Evolutionary conservation across 2,329 filamentous ascomycete genomes (phyloP).

Genomic region (Claviceps digitariae): DNA sequence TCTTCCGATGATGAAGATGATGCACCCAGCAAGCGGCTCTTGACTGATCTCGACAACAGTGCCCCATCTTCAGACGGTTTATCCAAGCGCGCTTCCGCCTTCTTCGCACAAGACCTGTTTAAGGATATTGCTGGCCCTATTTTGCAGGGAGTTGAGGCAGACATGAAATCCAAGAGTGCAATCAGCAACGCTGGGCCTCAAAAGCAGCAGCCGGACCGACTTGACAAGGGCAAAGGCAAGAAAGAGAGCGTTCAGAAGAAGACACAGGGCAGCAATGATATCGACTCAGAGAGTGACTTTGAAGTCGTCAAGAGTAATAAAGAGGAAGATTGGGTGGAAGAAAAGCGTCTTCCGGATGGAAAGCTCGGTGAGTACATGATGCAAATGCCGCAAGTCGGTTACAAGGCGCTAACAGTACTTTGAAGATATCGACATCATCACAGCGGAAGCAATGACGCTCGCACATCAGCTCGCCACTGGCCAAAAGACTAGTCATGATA

Average conservation of each 20-base stretch:
- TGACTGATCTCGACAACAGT: slow-evolving; percentile 27
- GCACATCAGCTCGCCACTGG: slow-evolving; percentile 85
- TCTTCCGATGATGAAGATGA: slow-evolving; percentile 22
- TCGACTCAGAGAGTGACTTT: slow-evolving; percentile 36
- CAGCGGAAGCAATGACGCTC: slow-evolving; percentile 97
- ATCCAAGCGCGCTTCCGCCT: slow-evolving; percentile 74
- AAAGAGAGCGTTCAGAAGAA: slow-evolving; percentile 12
- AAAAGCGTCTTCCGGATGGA: slow-evolving; percentile 49
- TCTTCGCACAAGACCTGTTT: slow-evolving; percentile 95
- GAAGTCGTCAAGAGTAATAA: slow-evolving; percentile 45
- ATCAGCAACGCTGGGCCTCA: slow-evolving; percentile 7
- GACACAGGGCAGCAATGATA: slow-evolving; percentile 10
- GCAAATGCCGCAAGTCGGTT: not conserved
- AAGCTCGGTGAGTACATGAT: slow-evolving; percentile 35
- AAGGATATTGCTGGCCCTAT: slow-evolving; percentile 33
- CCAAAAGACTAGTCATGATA: slow-evolving; percentile 62
- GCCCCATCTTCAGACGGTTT: slow-evolving; percentile 36
- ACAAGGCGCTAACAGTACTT: slow-evolving; percentile 8
- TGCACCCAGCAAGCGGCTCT: slow-evolving; percentile 14
- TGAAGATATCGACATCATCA: slow-evolving; percentile 89
- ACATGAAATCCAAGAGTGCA: slow-evolving; percentile 23
- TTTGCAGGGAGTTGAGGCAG: slow-evolving; percentile 47
- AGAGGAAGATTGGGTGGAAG: slow-evolving; percentile 52
- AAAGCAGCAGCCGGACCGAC: not conserved
- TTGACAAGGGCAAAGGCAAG: not conserved